phyloP scores from a whole-genome alignment of 2,329 filamentous ascomycete genomes.

The Pseudonectria buxi region DNA sequence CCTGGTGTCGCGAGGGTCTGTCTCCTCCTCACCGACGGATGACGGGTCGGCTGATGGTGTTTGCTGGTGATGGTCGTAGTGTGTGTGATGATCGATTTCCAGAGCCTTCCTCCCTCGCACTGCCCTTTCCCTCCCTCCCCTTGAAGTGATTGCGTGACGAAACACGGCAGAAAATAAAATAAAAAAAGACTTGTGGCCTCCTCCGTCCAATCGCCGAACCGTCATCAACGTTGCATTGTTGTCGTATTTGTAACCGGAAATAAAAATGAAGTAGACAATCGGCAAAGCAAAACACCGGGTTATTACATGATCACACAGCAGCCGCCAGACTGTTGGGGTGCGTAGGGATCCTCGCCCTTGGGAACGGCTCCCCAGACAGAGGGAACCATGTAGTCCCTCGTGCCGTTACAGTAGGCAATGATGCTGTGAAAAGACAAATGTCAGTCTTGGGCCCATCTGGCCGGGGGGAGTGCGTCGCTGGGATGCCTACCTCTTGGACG shows the following conservation, averaged over 20 bases:
- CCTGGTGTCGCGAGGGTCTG: slow-evolving; percentile 8
- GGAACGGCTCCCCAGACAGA: slow-evolving; percentile 94
- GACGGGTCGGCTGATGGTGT: slow-evolving; percentile 1
- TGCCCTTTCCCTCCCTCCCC: slow-evolving; percentile 16
- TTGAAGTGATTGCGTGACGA: slow-evolving; percentile 16
- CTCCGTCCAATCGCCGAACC: slow-evolving; percentile 23
- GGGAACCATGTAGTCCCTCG: slow-evolving; percentile 97
- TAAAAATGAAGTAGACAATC: slow-evolving; percentile 6
- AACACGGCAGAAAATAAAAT: slow-evolving; percentile 12
- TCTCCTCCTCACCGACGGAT: slow-evolving; percentile 8
- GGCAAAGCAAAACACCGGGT: slow-evolving; percentile 11
- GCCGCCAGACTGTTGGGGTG: slow-evolving; percentile 83
- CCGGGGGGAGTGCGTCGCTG: neutral
- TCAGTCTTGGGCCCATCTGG: slow-evolving; percentile 10
- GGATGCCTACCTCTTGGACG: slow-evolving; percentile 66
- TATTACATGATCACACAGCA: slow-evolving; percentile 92
- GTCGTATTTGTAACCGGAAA: slow-evolving; percentile 21
- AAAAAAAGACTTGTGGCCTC: slow-evolving; percentile 22
- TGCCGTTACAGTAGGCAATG: slow-evolving; percentile 96
- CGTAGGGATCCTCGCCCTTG: slow-evolving; percentile 96
- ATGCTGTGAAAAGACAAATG: slow-evolving; percentile 51
- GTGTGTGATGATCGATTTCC: slow-evolving; percentile 15
- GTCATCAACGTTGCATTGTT: slow-evolving; percentile 25
- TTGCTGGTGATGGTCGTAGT: slow-evolving; percentile 8
- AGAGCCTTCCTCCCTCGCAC: slow-evolving; percentile 14